Conservation (phyloP, 306 rosid genomes). For the Trifolium pratense region DNA sequence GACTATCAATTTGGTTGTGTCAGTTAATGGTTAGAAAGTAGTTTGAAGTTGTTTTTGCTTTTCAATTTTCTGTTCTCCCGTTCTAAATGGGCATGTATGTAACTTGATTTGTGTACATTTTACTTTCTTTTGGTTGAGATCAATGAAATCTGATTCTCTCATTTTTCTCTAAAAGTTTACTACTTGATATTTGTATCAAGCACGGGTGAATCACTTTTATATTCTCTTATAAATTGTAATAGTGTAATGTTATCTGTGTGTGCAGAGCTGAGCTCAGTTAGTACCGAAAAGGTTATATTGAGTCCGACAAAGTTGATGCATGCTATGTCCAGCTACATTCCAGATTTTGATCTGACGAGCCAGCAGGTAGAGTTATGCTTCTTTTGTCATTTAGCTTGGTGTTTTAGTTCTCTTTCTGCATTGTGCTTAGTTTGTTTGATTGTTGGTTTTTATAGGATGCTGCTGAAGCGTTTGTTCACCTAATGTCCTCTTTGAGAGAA, state of each 20-base stretch:
- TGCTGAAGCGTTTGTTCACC: conserved; percentile 91
- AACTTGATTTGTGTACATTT: background rate
- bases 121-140: background rate
- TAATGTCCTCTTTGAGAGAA: conserved; percentile 78
- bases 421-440: conserved; percentile 11
- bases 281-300: conserved; percentile 53
- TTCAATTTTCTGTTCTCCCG: background rate
- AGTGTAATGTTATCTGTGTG: conserved; percentile 26
- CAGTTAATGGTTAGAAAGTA: background rate
- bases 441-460: conserved; percentile 72
- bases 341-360: conserved; percentile 76
- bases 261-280: conserved; percentile 61
- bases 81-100: background rate
- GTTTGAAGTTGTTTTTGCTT: background rate
- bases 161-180: too few species aligned
- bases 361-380: conserved; percentile 67
- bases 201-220: background rate
- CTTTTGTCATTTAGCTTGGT: conserved; percentile 14
- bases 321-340: conserved; percentile 68
- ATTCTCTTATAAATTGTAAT: background rate
- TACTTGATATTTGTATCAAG: too few species aligned
- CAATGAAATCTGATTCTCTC: background rate
- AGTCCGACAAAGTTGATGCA: conserved; percentile 72
- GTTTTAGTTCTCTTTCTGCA: conserved; percentile 34
- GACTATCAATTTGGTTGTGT: background rate